These are phyloP conservation scores for Grigorovia transvaalensis DNA, from an alignment of 805 yeast genomes.

Conservation along the genomic window DNA sequence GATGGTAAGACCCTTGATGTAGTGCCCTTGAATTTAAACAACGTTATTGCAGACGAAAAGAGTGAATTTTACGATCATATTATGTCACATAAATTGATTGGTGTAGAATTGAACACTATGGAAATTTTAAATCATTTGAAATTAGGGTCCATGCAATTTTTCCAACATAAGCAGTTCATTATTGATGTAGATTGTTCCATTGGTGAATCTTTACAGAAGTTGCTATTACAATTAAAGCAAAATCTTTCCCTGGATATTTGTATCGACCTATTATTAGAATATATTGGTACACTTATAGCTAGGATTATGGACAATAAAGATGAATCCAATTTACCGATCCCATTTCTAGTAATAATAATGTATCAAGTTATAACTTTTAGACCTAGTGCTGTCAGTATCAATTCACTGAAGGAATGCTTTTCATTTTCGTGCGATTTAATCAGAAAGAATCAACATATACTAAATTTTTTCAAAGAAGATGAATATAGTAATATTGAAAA, in stretches of 20 bases:
- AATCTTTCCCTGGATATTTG: constrained; percentile 16
- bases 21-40: constrained; percentile 12
- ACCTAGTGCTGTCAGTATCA: constrained; percentile 45
- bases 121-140: constrained; percentile 19
- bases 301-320: constrained; percentile 16
- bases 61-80: constrained; percentile 18
- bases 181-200: constrained; percentile 15
- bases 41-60: constrained; percentile 17
- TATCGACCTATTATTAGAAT: constrained; percentile 18
- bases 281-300: constrained; percentile 20
- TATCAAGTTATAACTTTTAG: constrained; percentile 48
- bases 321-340: constrained; percentile 33
- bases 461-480: constrained; percentile 14
- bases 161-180: constrained; percentile 9
- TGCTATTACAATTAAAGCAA: constrained; percentile 12
- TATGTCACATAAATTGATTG: constrained; percentile 16
- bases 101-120: constrained; percentile 18
- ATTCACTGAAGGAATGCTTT: constrained; percentile 28
- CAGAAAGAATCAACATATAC: constrained; percentile 16
- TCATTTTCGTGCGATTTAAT: constrained; percentile 21
- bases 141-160: constrained; percentile 10
- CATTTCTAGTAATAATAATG: constrained; percentile 49
- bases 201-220: constrained; percentile 15
- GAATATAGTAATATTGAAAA: constrained; percentile 13
- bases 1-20: background rate